Evolutionary conservation across 1,284 basidiomycete species (phyloP).

Genomic region (Paramarasmius palmivorus): DNA sequence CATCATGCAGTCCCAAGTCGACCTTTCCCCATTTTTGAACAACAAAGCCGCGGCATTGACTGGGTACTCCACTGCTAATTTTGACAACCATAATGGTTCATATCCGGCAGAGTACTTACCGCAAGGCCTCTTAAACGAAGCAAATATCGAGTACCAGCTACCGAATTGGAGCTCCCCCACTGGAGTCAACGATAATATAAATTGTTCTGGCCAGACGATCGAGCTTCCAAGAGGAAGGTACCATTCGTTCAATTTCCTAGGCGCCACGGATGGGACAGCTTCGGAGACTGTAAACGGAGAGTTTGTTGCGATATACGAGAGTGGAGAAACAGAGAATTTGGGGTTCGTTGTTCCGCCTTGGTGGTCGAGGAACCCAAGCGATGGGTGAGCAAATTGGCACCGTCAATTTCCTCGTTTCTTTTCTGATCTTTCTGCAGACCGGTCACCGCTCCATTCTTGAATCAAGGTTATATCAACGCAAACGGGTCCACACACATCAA

Average conservation of each 20-base stretch:
- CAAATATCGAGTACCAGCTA: constrained; percentile 2
- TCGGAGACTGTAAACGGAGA: constrained; percentile 15
- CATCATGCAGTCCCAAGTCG: constrained; percentile 12
- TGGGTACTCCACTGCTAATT: constrained; percentile 11
- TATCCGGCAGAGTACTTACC: constrained; percentile 16
- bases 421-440: constrained; percentile 12
- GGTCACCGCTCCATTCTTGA: constrained; percentile 15
- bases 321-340: constrained; percentile 15
- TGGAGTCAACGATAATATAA: constrained; percentile 11
- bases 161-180: constrained; percentile 3
- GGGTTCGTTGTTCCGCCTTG: constrained; percentile 25
- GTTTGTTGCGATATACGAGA: constrained; percentile 17
- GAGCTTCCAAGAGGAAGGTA: constrained; percentile 5
- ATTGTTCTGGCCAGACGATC: constrained; percentile 11
- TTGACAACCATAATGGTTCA: constrained; percentile 14
- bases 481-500: constrained; percentile 13
- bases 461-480: constrained; percentile 12
- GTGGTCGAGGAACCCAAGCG: constrained; percentile 23
- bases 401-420: not conserved
- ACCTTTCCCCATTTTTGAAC: constrained; percentile 13
- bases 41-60: constrained; percentile 13
- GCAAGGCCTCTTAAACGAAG: constrained; percentile 9
- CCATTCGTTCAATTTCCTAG: constrained; percentile 16
- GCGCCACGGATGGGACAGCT: constrained; percentile 16
- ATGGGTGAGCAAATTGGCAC: constrained; percentile 17